A percentile compares a stretch with the other conserved stretches of the same genome.
phyloP scores from a whole-genome alignment of 495 filamentous ascomycete species.

The Platismatia glauca region DNA sequence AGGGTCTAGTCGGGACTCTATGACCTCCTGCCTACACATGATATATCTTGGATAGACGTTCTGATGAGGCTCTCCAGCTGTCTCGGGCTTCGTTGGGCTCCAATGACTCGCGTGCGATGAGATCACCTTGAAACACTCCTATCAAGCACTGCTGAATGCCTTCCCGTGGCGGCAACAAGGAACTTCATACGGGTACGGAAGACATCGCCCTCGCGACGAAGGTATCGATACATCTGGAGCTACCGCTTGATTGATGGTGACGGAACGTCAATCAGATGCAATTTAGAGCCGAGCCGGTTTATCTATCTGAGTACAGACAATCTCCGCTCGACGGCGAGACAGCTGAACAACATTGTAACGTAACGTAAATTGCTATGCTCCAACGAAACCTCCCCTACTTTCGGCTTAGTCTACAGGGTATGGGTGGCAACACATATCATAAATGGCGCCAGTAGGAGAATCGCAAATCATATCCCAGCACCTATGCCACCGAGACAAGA shows the following conservation, averaged over 20 bases:
- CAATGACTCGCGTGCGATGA: not conserved
- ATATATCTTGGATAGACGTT: not conserved
- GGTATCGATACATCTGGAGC: not conserved
- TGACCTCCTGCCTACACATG: too few species aligned
- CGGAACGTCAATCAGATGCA: too few species aligned
- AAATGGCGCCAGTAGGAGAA: not conserved
- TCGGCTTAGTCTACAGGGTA: not conserved
- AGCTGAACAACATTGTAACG: not conserved
- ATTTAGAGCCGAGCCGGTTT: too few species aligned
- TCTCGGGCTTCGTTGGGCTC: not conserved
- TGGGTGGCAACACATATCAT: not conserved
- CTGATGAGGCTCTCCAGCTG: not conserved
- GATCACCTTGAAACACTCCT: not conserved
- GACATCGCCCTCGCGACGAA: too few species aligned
- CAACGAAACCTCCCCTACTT: not conserved
- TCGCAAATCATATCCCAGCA: not conserved
- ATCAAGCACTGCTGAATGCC: too few species aligned
- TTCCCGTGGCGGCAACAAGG: too few species aligned
- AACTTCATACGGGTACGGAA: too few species aligned
- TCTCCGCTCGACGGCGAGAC: not conserved
- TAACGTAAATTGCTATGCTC: not conserved
- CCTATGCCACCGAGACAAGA: constrained; percentile 1
- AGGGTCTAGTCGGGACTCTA: too few species aligned
- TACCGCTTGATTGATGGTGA: too few species aligned
- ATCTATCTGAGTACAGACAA: not conserved